Percentiles rank a stretch among this genome's conserved stretches.
Conservation (phyloP, 2,329 filamentous ascomycete species). For the Aspergillus amoenus region DNA sequence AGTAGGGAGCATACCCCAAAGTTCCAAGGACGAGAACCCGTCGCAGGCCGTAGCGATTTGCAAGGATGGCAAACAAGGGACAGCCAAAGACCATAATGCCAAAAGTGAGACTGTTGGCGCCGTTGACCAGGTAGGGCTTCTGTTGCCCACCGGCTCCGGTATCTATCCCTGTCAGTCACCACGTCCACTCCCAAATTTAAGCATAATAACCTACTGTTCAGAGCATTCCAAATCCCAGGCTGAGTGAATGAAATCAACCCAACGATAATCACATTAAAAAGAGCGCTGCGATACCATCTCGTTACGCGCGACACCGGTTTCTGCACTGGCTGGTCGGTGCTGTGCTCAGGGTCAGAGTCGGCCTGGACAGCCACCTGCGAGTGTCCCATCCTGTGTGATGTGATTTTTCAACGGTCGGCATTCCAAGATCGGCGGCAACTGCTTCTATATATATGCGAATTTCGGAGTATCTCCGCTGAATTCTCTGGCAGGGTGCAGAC, state of each 20-base stretch:
- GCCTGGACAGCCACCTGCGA: not conserved
- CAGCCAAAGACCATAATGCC: slow-evolving; percentile 9
- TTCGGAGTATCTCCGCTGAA: not conserved
- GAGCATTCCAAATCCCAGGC: slow-evolving; percentile 7
- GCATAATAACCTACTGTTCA: not conserved
- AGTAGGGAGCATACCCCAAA: slow-evolving; percentile 6
- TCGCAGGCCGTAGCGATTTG: slow-evolving; percentile 6
- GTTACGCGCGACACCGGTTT: not conserved
- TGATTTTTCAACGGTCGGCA: not conserved
- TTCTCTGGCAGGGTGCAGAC: too few relatives aligned
- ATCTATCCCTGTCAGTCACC: not conserved
- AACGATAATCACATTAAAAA: slow-evolving; percentile 8
- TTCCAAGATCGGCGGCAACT: not conserved
- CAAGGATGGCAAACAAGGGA: slow-evolving; percentile 6
- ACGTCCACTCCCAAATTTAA: too few relatives aligned
- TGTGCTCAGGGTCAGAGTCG: not conserved
- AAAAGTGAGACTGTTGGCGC: slow-evolving; percentile 7
- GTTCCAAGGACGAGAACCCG: slow-evolving; percentile 4
- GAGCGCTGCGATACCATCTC: slow-evolving; percentile 7
- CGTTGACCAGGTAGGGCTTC: slow-evolving; percentile 9
- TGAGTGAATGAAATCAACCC: slow-evolving; percentile 7
- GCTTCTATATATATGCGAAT: not conserved
- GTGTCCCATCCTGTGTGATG: not conserved
- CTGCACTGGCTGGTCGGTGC: not conserved
- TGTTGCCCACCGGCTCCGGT: slow-evolving; percentile 6